Evolutionary conservation across 1,139 yeast species (phyloP).

Genomic region (Hemisphaericaspora subhashii): DNA sequence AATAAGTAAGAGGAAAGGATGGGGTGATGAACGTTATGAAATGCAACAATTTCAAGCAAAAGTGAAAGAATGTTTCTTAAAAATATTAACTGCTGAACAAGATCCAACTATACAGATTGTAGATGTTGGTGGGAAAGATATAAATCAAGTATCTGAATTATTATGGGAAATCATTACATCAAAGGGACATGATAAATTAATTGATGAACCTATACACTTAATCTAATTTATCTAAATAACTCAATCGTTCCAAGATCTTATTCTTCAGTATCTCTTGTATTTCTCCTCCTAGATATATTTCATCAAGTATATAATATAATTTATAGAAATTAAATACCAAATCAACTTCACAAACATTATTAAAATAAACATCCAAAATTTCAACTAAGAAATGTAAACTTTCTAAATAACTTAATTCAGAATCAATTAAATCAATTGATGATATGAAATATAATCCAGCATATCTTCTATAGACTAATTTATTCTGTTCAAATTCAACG

Average conservation of each 20-base stretch:
- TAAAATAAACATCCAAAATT: constrained; percentile 78
- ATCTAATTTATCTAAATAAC: constrained; percentile 47
- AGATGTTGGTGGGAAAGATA: constrained; percentile 59
- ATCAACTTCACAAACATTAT: constrained; percentile 93
- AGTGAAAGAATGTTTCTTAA: constrained; percentile 62
- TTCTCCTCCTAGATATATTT: constrained; percentile 77
- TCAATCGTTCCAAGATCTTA: constrained; percentile 53
- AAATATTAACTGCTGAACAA: constrained; percentile 35
- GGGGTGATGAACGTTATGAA: constrained; percentile 93
- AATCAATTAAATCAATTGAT: constrained; percentile 73
- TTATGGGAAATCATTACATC: constrained; percentile 28
- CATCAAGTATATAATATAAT: constrained; percentile 70
- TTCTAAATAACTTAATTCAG: constrained; percentile 79
- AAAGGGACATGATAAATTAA: constrained; percentile 15
- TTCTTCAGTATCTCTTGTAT: constrained; percentile 70
- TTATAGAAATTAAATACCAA: constrained; percentile 79
- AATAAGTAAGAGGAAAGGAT: constrained; percentile 62
- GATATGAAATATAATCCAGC: constrained; percentile 89
- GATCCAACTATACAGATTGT: constrained; percentile 43
- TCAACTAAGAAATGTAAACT: constrained; percentile 88
- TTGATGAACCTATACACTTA: constrained; percentile 17
- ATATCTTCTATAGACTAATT: constrained; percentile 82
- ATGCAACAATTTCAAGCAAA: constrained; percentile 63
- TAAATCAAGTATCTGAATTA: constrained; percentile 51
- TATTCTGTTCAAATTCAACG: constrained; percentile 70